These are phyloP conservation scores for Globisporangium nunn DNA, from an alignment of 352 stramenopile genomes.

Conservation along the genomic window DNA sequence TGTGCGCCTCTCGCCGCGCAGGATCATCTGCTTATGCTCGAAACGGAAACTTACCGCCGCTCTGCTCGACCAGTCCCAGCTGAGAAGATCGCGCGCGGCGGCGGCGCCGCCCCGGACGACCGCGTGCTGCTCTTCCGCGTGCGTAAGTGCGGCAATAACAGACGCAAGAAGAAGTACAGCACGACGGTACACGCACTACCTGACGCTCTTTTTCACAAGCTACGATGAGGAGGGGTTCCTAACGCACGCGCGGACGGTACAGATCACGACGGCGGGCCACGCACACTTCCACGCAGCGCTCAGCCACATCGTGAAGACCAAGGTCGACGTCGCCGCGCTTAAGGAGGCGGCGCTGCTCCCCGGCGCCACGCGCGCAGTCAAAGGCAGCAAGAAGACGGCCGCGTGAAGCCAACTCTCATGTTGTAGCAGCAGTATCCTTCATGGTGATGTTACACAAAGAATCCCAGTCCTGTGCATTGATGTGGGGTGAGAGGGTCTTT, in stretches of 20 bases:
- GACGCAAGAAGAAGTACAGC: constrained; percentile 84
- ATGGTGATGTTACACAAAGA: neutral
- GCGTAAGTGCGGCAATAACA: constrained; percentile 82
- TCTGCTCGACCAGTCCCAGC: constrained; percentile 10
- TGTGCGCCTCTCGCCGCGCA: neutral
- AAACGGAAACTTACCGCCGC: neutral
- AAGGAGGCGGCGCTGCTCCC: constrained; percentile 7
- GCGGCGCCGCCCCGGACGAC: constrained; percentile 31
- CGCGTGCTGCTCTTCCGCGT: constrained; percentile 68
- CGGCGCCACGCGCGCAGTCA: constrained; percentile 27
- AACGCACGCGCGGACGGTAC: neutral
- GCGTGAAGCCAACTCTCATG: constrained; percentile 19
- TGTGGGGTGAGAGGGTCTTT: neutral
- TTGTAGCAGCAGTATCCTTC: neutral
- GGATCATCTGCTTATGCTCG: neutral
- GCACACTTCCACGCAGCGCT: constrained; percentile 61
- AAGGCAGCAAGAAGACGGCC: constrained; percentile 49
- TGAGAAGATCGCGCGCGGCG: constrained; percentile 14
- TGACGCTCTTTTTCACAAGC: too few relatives aligned
- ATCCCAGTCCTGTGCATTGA: neutral
- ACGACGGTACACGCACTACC: constrained; percentile 32
- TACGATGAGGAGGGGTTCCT: too few relatives aligned
- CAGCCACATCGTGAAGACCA: constrained; percentile 66
- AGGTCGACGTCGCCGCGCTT: constrained; percentile 36
- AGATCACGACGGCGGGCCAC: constrained; percentile 57